Conservation (phyloP, 768 basidiomycete species). For the Xanthoconium purpureum region DNA sequence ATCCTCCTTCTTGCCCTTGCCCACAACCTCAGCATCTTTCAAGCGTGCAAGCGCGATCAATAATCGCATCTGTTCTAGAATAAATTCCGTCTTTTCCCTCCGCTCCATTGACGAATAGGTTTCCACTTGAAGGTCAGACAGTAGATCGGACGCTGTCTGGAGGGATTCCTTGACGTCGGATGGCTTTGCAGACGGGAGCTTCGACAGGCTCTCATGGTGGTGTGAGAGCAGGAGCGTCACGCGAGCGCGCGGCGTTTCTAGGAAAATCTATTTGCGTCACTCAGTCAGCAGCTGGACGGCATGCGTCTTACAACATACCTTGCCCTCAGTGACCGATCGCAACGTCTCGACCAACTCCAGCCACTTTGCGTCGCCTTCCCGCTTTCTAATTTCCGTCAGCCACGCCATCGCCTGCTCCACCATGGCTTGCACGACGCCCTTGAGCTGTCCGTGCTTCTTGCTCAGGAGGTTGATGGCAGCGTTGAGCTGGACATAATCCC, state of each 20-base stretch:
- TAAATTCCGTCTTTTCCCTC: conserved; percentile 96
- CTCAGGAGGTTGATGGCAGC: conserved; percentile 63
- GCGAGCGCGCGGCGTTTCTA: conserved; percentile 94
- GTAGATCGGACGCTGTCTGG: conserved; percentile 84
- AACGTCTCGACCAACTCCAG: conserved; percentile 86
- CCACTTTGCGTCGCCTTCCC: conserved; percentile 72
- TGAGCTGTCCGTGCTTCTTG: conserved; percentile 97
- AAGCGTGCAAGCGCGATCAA: conserved; percentile 71
- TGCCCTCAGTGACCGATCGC: conserved; percentile 92
- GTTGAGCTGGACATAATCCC: conserved; percentile 70
- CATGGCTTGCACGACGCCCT: conserved; percentile 85
- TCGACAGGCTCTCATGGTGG: conserved; percentile 73
- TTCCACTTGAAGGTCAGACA: conserved; percentile 95
- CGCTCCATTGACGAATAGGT: conserved; percentile 99
- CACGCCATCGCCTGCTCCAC: conserved; percentile 84
- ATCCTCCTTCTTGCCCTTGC: conserved; percentile 46
- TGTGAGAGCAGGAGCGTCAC: conserved; percentile 84
- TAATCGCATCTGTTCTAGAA: conserved; percentile 95
- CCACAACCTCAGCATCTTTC: conserved; percentile 66
- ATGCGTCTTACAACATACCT: conserved; percentile 50
- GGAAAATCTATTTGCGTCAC: conserved; percentile 66
- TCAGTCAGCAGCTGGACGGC: not conserved
- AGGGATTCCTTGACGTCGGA: conserved; percentile 58
- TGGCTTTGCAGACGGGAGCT: conserved; percentile 40
- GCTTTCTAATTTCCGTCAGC: conserved; percentile 70